Evolutionary conservation across 306 rosid species (phyloP), one percentile per base, ranked within the genome.

Genomic region (Vigna hirtella): DNA sequence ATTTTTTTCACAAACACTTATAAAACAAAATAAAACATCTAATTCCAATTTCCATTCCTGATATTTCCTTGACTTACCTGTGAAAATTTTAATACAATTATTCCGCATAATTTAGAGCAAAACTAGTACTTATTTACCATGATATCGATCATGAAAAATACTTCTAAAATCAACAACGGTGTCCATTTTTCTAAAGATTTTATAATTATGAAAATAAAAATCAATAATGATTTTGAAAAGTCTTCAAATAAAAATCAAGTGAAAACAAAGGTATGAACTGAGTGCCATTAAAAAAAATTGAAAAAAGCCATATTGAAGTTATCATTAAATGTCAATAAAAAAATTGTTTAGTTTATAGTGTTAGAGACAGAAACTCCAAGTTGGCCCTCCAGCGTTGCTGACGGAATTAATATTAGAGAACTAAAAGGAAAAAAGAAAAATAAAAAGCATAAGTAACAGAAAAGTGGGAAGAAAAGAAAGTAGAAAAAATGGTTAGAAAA

Each of bases 391-490:
- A 9, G 7, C n/a, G 15, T 70, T 50, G 48, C 32, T 9, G 30
- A n/a, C 52, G 48, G 49, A 34, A 34, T 50, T 34, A 18, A 72
- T 72, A 34, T 30, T 51, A 20, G 64, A 72, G 77, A 72, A 72
- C 20, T 3, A 20, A 38, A 30, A 40, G 11, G 2, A 40, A 40
- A 7, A 7, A 1, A 40, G 9, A 40, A 9, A 40, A 40, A 17
- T 13, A 32, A 72, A 38, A 38, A 30, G 4, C 34, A 53, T 45
- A 72, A 55, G 55, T 9, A 26, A 61, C 7, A 45, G 5, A 6
- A 47, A 26, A 61, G 13, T 5, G 15, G 28, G 36, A 42, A 76
- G 28, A 64, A 50, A 64, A 76, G 40, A 61, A 45, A 59, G 58
- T 28, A 48, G 18, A 74, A 38, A 32, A 73, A 24, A 73, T 56